Percentiles rank a stretch among this genome's conserved stretches.
Conservation (phyloP, 768 basidiomycete genomes). For the Steccherinum ochraceum region DNA sequence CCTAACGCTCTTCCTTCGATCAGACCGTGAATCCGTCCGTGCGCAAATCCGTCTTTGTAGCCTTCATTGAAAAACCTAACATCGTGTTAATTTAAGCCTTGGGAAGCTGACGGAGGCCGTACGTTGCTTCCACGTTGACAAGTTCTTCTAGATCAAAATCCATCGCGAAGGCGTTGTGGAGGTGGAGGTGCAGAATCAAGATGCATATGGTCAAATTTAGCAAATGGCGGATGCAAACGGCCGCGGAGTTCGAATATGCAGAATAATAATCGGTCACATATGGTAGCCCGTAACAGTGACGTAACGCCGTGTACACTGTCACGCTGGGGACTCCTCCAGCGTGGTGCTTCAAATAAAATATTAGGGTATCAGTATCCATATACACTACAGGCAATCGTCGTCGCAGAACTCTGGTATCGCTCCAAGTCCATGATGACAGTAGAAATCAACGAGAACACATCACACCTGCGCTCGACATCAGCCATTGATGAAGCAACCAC, state of each 20-base stretch:
- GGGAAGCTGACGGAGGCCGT: no score
- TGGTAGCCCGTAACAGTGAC: no score
- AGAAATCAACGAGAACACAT: not conserved
- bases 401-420: not conserved
- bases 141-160: constrained; percentile 54
- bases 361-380: not conserved
- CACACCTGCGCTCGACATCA: no score
- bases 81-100: no score
- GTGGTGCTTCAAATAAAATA: not conserved
- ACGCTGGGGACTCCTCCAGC: no score
- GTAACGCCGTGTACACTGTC: no score
- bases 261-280: no score
- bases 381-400: not conserved
- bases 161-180: not conserved
- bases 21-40: constrained; percentile 84
- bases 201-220: not conserved
- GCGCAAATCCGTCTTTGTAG: constrained; percentile 69
- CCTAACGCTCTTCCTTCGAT: constrained; percentile 90
- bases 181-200: not conserved
- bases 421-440: constrained; percentile 1
- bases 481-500: no score
- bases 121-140: constrained; percentile 61
- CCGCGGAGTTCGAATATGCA: no score
- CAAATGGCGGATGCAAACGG: not conserved
- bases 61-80: constrained; percentile 82